These are phyloP conservation scores for Paramecium sonneborni DNA, from an alignment of 73 alveolate species.

Conservation along the genomic window DNA sequence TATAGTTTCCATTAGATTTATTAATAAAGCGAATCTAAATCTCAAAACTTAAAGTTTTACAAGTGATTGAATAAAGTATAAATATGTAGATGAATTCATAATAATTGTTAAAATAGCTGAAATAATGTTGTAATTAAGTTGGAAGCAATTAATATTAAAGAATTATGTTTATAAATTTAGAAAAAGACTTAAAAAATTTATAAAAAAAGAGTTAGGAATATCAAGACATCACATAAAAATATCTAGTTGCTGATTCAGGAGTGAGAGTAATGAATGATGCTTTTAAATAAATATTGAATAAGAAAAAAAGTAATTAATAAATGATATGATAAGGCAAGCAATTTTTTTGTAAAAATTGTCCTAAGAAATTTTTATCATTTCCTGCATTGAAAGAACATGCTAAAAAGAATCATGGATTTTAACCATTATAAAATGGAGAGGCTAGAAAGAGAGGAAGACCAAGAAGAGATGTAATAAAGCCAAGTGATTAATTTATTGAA, in stretches of 20 bases:
- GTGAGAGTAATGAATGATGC: constrained; percentile 54
- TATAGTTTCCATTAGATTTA: too few relatives aligned
- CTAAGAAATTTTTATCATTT: constrained; percentile 4
- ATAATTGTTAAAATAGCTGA: not conserved
- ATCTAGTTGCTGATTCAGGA: constrained; percentile 18
- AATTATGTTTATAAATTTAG: constrained; percentile 52
- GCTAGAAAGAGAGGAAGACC: constrained; percentile 55
- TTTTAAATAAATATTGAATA: constrained; percentile 17
- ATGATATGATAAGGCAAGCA: not conserved
- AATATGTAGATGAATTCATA: too few relatives aligned
- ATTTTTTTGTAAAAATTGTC: not conserved
- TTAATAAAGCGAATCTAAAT: too few relatives aligned
- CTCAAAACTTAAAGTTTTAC: too few relatives aligned
- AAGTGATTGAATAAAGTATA: too few relatives aligned
- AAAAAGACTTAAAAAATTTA: not conserved
- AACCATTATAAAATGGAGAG: not conserved
- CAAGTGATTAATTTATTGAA: constrained; percentile 38
- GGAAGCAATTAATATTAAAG: not conserved
- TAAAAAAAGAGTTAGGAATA: not conserved
- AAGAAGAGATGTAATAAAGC: constrained; percentile 39
- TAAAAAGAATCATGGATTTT: constrained; percentile 46
- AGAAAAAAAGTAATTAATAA: not conserved
- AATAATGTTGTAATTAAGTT: not conserved
- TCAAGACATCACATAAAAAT: constrained; percentile 4
- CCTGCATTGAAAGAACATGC: constrained; percentile 57